A percentile compares a stretch with the other conserved stretches of the same genome.
Conservation (phyloP, 768 basidiomycete species). For the Rhodocollybia butyracea region DNA sequence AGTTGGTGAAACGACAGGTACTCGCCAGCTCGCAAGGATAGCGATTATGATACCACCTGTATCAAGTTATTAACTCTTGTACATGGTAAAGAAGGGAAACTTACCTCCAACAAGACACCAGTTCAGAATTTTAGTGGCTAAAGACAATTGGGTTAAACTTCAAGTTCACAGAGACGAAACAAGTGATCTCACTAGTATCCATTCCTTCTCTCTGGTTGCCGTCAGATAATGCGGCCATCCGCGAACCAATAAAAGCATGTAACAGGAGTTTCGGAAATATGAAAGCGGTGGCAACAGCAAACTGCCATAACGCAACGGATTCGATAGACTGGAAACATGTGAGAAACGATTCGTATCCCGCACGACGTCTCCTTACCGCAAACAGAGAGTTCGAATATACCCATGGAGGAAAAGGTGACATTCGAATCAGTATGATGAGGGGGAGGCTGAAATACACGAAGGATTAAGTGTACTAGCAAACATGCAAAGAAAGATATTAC, state of each 20-base stretch:
- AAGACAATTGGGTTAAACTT: constrained; percentile 5
- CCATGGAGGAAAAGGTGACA: constrained; percentile 86
- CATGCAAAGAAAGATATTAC: background rate
- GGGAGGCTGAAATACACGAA: constrained; percentile 36
- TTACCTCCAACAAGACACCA: constrained; percentile 44
- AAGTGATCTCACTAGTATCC: constrained; percentile 59
- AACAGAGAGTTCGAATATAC: constrained; percentile 82
- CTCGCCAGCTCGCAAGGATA: constrained; percentile 65
- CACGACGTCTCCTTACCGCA: constrained; percentile 48
- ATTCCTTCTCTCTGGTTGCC: constrained; percentile 70
- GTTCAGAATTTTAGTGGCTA: constrained; percentile 68
- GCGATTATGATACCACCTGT: constrained; percentile 52
- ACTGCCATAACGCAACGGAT: constrained; percentile 72
- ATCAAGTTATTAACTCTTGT: background rate
- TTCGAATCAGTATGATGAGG: constrained; percentile 76
- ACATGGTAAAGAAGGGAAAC: background rate
- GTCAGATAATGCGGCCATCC: constrained; percentile 71
- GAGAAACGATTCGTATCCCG: constrained; percentile 1
- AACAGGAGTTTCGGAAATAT: constrained; percentile 70
- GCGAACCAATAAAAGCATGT: constrained; percentile 76
- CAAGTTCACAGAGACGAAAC: constrained; percentile 1
- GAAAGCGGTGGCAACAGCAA: constrained; percentile 68
- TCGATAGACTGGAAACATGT: constrained; percentile 54
- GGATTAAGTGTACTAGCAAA: background rate
- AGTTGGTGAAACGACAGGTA: constrained; percentile 9